Conservation (phyloP, 331 rosid species). For the Rhamnella rubrinervis region DNA sequence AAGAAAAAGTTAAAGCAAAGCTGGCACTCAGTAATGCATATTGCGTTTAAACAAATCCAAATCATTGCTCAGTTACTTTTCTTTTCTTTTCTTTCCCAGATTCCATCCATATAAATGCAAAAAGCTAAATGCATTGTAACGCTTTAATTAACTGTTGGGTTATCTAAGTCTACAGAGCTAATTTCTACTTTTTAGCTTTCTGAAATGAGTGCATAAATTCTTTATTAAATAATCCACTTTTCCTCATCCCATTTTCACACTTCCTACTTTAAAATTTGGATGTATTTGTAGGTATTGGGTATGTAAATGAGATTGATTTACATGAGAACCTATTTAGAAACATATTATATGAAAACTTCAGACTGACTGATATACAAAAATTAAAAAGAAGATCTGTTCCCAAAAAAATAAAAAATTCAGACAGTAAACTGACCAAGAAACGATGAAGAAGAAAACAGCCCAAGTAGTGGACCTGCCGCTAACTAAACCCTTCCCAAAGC, state of each 20-base stretch:
- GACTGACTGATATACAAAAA: not conserved
- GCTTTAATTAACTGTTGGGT: slow-evolving; percentile 1
- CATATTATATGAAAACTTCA: not conserved
- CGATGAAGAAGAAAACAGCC: slow-evolving; percentile 62
- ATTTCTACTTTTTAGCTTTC: not conserved
- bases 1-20: slow-evolving; percentile 1
- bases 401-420: not conserved
- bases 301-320: not conserved
- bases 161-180: slow-evolving; percentile 5
- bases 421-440: slow-evolving; percentile 56
- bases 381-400: not conserved
- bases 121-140: not conserved
- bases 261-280: not conserved
- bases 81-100: slow-evolving; percentile 11
- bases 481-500: slow-evolving; percentile 85
- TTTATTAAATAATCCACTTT: not conserved
- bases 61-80: slow-evolving; percentile 14
- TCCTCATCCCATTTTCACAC: not conserved
- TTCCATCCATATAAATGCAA: slow-evolving; percentile 9
- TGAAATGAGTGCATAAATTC: not conserved
- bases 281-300: not conserved
- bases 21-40: slow-evolving; percentile 7
- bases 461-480: slow-evolving; percentile 61
- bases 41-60: not conserved
- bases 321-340: not conserved